Base-by-base conservation (phyloP, 768 basidiomycete genomes). In the Naematelia aurantialba region DNA sequence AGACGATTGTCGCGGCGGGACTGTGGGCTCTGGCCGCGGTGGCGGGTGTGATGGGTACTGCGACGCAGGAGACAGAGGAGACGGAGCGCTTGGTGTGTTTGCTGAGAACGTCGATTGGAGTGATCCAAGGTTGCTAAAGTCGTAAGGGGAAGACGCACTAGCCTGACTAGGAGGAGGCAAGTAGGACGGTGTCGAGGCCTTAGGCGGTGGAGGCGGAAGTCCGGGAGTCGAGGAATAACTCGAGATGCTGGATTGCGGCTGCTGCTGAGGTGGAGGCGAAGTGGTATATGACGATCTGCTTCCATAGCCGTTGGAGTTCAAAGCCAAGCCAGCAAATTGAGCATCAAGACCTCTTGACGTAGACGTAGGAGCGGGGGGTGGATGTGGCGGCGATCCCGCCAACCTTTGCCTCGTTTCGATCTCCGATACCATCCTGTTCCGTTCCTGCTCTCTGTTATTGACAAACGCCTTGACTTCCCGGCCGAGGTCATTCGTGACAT, bases 401-500 rank as follows among this genome's bases (percentile, higher is more conserved):
- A 89, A 75, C 29, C 87, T 81, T 60, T 83, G 85, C 75, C 89
- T 84, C 10, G 84, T 82, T 63, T 92, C 91, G 3, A 89, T 81
- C 65, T 88, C 85, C 2, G 82, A 80, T 2, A 83, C 81, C 17
- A 94, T 72, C 11, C 80, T 79, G 19, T 89, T 85, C 8, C 92
- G 82, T 73, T 98, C 92, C 0, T 80, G 77, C 5, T 80, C 82
- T 26, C 94, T 81, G 17, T 82, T 79, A 0, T 81, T 78, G 5
- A 91, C 79, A 69, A 87, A 96, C 0, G 80, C 77, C 51, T 81
- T 83, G 2, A 84, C 82, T 56, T 85, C 85, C 3, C 81, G 76
- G 31, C 81, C 79, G 3, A 97, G 81, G 5, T 81, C 82, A 0
- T 78, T 68, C 11, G 85, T 81, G 34, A 93, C 77, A 17, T 85